Evolutionary conservation across 305 asterid genomes (phyloP), one percentile per base, ranked within the genome.

Genomic region (Andrographis paniculata): DNA sequence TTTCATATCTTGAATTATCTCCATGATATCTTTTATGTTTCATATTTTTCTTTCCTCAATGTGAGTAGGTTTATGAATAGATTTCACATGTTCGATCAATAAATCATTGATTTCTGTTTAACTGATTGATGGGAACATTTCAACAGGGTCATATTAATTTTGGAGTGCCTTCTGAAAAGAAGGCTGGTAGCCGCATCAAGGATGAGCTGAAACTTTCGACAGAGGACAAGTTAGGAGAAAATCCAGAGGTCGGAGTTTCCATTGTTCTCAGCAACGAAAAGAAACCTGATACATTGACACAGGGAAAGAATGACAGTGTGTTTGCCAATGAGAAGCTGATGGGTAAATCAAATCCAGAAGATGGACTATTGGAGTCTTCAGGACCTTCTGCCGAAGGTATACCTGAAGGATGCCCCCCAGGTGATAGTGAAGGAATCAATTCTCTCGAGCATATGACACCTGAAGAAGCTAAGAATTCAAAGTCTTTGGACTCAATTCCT

Each of bases 61-160:
- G 8, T 24, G 4, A 3, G 4, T 24, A 24, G 8, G 4, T 8
- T 24, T 24, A 3, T 8, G 30, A 24, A 24, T 24, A 24, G 30
- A 3, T 40, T 40, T 40, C 45, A 40, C 17, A 10, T 40, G 10
- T 40, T 24, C 30, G 8, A 24, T 4, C 6, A 3, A 24, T 24
- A 8, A 24, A 3, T 24, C 3, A 2, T 21, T 21, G n/a, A 5
- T 3, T 1, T 14, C 14, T 3, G 45, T 48, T 41, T 60, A 35
- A 43, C 4, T 24, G 52, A 21, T 48, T 59, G 61, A 41, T 18
- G 46, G 59, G 50, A 33, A 14, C 42, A 42, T 50, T 36, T 70
- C 30, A 49, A 59, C 82, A 92, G 99, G 99, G 99, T 44, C 77
- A 76, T 59, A 79, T 92, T 68, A 92, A 92, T 73, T 83, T 71